Evolutionary conservation across 2,329 filamentous ascomycete species (phyloP), one percentile per base, ranked within the genome.

Genomic region (Penicillium vulpinum): DNA sequence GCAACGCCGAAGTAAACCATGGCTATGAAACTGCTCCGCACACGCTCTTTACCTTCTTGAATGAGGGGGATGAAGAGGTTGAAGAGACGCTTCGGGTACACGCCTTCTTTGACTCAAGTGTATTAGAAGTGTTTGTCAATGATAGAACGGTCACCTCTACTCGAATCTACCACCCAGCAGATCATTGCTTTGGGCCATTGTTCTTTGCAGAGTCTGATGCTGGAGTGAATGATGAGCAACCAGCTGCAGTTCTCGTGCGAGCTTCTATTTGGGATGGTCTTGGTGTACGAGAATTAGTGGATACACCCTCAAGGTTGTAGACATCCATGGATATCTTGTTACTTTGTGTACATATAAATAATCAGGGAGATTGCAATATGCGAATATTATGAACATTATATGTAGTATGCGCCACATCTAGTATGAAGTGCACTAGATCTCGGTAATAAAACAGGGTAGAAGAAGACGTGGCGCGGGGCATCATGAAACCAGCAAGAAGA

Each of bases 91-190:
- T 81, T 0, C 67, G 66, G n/a, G 66, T 81, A n/a, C 74, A 69
- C 18, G 70, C 74, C 0, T 77, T 76, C 62, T 75, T 74, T 46
- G 78, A 81, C 53, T 69, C 61, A 22, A 76, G 73, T 22, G 75
- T 79, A 6, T 62, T 81, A 3, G 78, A 81, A 58, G 71, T 80
- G 0, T 81, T 80, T 58, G 73, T 77, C 6, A 80, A 81, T 56
- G 71, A 71, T 9, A 67, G 78, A 11, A 77, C 73, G 15, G 75
- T 72, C 3, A 72, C 80, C 16, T 71, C 73, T 0, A 78, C 78
- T 1, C 66, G 72, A 3, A 64, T 77, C 4, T 78, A 76, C 57
- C 49, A 63, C 13, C 45, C 58, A 7, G 58, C 46, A 9, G 56
- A 60, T 26, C 28, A n/a, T 9, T 61, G 57, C 38, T 56, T 35